Conservation (phyloP, 768 basidiomycete genomes). For the Trametes cinnabarina region DNA sequence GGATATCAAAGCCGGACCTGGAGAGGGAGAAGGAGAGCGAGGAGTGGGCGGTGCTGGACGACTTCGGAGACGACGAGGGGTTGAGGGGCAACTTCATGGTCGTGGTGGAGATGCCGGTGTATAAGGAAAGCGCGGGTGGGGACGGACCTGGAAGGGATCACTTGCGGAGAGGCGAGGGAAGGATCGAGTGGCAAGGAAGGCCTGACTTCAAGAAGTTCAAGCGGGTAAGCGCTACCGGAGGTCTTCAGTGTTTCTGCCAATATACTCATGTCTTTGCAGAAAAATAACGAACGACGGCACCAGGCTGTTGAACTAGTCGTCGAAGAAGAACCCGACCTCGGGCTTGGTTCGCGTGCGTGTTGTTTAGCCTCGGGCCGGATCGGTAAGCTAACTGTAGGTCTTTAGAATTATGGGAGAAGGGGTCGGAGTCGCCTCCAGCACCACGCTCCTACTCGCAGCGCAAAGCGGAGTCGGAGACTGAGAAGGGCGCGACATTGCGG, state of each 20-base stretch:
- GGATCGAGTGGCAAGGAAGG: conserved; percentile 45
- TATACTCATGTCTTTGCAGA: conserved; percentile 35
- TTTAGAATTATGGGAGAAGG: conserved; percentile 59
- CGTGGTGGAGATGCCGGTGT: conserved; percentile 63
- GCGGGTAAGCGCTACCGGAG: conserved; percentile 58
- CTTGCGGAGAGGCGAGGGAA: conserved; percentile 23
- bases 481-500: conserved; percentile 3
- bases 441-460: conserved; percentile 3
- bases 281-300: conserved; percentile 24
- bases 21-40: conserved; percentile 45
- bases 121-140: conserved; percentile 30
- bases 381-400: background rate
- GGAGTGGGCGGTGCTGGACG: conserved; percentile 59
- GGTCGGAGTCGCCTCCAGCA: conserved; percentile 17
- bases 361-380: background rate
- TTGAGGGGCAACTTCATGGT: conserved; percentile 81
- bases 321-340: conserved; percentile 52
- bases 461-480: conserved; percentile 23
- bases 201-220: conserved; percentile 81
- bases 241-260: background rate
- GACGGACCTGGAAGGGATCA: conserved; percentile 1
- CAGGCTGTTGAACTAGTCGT: conserved; percentile 51
- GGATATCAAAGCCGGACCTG: conserved; percentile 64
- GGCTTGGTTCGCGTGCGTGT: conserved; percentile 49
- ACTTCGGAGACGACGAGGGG: conserved; percentile 61